phyloP scores from a whole-genome alignment of 2,329 filamentous ascomycete genomes.

The Tolypocladium pustulatum region DNA sequence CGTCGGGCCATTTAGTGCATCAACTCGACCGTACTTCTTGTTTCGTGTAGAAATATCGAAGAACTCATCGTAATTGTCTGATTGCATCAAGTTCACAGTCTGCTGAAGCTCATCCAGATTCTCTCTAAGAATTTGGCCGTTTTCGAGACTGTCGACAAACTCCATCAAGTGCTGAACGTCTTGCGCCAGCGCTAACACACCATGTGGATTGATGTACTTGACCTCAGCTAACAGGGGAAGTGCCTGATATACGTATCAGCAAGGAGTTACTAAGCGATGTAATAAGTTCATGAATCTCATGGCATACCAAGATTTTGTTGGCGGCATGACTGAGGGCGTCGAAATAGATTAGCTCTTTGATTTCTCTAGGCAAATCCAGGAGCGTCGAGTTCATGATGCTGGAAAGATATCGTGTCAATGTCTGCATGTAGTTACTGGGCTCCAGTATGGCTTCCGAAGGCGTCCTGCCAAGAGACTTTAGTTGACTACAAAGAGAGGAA shows the following conservation, averaged over 20 bases:
- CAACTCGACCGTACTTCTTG: slow-evolving; percentile 87
- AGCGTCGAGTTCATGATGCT: slow-evolving; percentile 97
- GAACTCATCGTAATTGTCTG: slow-evolving; percentile 90
- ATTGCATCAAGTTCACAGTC: slow-evolving; percentile 78
- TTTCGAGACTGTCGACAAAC: slow-evolving; percentile 81
- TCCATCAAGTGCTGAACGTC: slow-evolving; percentile 76
- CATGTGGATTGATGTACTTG: slow-evolving; percentile 77
- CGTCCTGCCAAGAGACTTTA: slow-evolving; percentile 6
- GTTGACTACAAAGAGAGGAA: slow-evolving; percentile 9
- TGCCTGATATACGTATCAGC: slow-evolving; percentile 33
- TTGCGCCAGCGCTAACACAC: slow-evolving; percentile 67
- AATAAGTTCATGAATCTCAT: too few relatives aligned
- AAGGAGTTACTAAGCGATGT: too few relatives aligned
- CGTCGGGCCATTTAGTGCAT: slow-evolving; percentile 78
- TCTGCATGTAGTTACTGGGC: slow-evolving; percentile 91
- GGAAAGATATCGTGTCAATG: slow-evolving; percentile 79
- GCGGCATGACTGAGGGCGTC: slow-evolving; percentile 88
- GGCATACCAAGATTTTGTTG: slow-evolving; percentile 62
- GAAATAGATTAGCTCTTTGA: slow-evolving; percentile 97
- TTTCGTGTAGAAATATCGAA: slow-evolving; percentile 85
- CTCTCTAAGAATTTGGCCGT: slow-evolving; percentile 72
- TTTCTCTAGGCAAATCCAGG: slow-evolving; percentile 83
- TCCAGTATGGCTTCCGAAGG: slow-evolving; percentile 29
- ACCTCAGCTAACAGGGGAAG: slow-evolving; percentile 71
- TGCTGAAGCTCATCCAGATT: slow-evolving; percentile 90